phyloP scores from a whole-genome alignment of 306 rosid species.

The Macrotyloma uniflorum region DNA sequence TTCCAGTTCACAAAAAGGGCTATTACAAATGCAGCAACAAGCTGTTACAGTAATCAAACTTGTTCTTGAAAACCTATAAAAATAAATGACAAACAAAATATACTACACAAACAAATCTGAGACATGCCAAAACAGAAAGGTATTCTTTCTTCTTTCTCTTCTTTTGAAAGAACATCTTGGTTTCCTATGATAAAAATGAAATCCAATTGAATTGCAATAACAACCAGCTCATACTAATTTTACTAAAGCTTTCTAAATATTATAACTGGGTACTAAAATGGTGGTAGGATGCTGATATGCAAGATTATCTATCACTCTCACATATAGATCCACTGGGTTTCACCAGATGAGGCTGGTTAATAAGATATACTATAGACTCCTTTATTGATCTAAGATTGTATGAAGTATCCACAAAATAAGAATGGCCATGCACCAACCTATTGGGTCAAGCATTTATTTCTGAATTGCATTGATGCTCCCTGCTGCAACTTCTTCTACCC shows the following conservation, averaged over 20 bases:
- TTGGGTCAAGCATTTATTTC: constrained; percentile 77
- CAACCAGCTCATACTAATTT: constrained; percentile 38
- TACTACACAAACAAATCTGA: constrained; percentile 29
- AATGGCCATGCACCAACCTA: constrained; percentile 25
- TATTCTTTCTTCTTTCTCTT: background rate
- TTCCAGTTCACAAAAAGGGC: background rate
- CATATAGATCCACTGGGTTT: constrained; percentile 10
- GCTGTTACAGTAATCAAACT: constrained; percentile 18
- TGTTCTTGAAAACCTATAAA: constrained; percentile 32
- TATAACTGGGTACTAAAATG: constrained; percentile 30
- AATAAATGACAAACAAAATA: constrained; percentile 26
- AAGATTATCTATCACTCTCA: constrained; percentile 43
- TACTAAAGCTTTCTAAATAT: constrained; percentile 38
- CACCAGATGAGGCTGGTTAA: constrained; percentile 25
- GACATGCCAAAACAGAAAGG: constrained; percentile 9
- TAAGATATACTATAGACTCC: constrained; percentile 21
- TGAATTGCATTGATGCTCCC: constrained; percentile 96
- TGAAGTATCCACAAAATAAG: constrained; percentile 34
- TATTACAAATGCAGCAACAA: background rate
- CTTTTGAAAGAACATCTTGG: constrained; percentile 23
- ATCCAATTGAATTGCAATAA: constrained; percentile 46
- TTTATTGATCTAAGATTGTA: constrained; percentile 30
- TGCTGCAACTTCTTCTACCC: constrained; percentile 96
- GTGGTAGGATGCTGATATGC: constrained; percentile 14
- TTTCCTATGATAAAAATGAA: constrained; percentile 40